A percentile compares a stretch with the other conserved stretches of the same genome.
phyloP scores from a whole-genome alignment of 2,329 filamentous ascomycete genomes.

The Monosporascus sp. region DNA sequence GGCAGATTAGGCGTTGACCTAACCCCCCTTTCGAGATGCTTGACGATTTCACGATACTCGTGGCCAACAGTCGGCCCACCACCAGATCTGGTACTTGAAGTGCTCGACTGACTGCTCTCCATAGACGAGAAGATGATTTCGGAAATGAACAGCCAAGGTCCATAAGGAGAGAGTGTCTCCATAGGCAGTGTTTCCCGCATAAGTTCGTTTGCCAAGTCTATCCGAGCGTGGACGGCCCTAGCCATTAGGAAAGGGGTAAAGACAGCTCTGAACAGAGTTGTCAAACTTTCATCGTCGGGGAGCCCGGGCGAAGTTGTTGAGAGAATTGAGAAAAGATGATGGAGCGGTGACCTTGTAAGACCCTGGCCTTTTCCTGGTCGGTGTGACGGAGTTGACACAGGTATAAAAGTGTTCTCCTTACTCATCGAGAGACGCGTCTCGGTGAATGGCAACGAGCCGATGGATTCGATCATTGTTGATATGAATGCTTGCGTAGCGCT shows the following conservation, averaged over 20 bases:
- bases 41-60: conserved; percentile 65
- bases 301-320: conserved; percentile 44
- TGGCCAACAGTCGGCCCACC: conserved; percentile 51
- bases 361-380: conserved; percentile 48
- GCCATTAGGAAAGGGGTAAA: conserved; percentile 55
- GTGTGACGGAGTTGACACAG: conserved; percentile 62
- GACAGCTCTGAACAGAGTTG: conserved; percentile 43
- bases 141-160: conserved; percentile 48
- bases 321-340: conserved; percentile 62
- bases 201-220: conserved; percentile 47
- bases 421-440: conserved; percentile 53
- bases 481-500: conserved; percentile 49
- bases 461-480: conserved; percentile 41
- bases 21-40: conserved; percentile 61
- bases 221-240: conserved; percentile 39
- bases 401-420: conserved; percentile 53
- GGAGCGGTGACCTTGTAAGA: conserved; percentile 53
- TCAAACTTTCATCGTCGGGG: conserved; percentile 41
- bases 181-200: conserved; percentile 41
- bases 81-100: conserved; percentile 33
- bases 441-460: conserved; percentile 58
- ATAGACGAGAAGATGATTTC: conserved; percentile 40
- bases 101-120: conserved; percentile 33
- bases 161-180: conserved; percentile 40
- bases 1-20: conserved; percentile 43